Conservation (phyloP, 768 basidiomycete genomes). For the Termitomyces sp. region DNA sequence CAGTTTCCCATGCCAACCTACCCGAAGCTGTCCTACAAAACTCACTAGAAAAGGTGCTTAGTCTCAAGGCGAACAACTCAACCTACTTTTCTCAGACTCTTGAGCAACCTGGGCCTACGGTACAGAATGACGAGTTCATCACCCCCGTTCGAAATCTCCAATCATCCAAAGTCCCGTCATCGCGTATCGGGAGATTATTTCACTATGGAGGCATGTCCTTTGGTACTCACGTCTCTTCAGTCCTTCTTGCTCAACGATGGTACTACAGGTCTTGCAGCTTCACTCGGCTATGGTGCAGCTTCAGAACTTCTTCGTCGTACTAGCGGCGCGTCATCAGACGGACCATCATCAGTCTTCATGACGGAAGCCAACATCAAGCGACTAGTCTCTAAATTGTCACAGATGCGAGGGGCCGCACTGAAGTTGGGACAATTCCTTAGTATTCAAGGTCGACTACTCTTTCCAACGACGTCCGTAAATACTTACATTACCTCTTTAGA, state of each 20-base stretch:
- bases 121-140: constrained; percentile 3
- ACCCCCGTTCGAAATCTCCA: constrained; percentile 43
- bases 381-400: constrained; percentile 86
- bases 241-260: background rate
- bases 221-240: background rate
- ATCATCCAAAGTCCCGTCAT: constrained; percentile 88
- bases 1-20: too few species aligned
- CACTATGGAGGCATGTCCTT: constrained; percentile 78
- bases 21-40: background rate
- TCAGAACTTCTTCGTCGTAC: constrained; percentile 78
- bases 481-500: constrained; percentile 41
- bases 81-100: background rate
- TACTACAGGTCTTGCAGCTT: constrained; percentile 76
- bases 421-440: constrained; percentile 98
- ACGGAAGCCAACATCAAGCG: constrained; percentile 88
- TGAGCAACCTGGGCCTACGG: background rate
- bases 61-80: background rate
- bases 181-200: constrained; percentile 81
- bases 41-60: background rate
- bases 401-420: constrained; percentile 95
- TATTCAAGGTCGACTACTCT: constrained; percentile 66
- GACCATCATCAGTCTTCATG: constrained; percentile 63
- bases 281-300: constrained; percentile 84
- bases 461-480: background rate
- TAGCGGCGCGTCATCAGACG: constrained; percentile 28